phyloP scores from a whole-genome alignment of 108 stramenopile genomes.

The Seminavis robusta region DNA sequence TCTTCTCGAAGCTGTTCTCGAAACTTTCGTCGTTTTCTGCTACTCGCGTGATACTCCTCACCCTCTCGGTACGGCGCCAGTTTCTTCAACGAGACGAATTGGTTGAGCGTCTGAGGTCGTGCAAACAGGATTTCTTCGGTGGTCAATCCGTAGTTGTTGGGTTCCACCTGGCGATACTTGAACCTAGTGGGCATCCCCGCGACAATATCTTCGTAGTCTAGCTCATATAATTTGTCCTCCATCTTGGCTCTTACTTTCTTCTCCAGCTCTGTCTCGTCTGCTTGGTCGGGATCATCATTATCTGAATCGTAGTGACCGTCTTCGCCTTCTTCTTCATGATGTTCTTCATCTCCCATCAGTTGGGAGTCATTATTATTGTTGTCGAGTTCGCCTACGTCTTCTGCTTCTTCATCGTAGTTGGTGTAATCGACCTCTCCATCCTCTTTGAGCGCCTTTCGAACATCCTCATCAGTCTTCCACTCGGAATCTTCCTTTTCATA shows the following conservation, averaged over 20 bases:
- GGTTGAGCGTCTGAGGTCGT: conserved; percentile 87
- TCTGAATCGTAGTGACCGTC: conserved; percentile 40
- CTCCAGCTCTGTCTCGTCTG: conserved; percentile 45
- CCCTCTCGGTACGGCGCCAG: conserved; percentile 93
- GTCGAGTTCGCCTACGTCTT: conserved; percentile 25
- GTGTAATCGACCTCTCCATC: conserved; percentile 45
- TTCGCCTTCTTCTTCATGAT: conserved; percentile 52
- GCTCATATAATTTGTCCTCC: conserved; percentile 93
- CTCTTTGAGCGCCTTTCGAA: conserved; percentile 54
- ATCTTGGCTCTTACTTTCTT: conserved; percentile 68
- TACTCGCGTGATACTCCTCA: conserved; percentile 63
- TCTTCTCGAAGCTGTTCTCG: conserved; percentile 74
- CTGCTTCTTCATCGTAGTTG: conserved; percentile 34
- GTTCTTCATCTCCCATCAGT: conserved; percentile 38
- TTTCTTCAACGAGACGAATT: conserved; percentile 95
- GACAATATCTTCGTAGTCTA: conserved; percentile 99
- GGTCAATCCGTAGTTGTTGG: conserved; percentile 89
- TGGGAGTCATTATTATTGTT: conserved; percentile 18
- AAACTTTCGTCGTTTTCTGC: conserved; percentile 73
- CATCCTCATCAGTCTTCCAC: conserved; percentile 76
- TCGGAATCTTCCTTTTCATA: conserved; percentile 86
- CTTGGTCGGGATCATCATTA: conserved; percentile 16
- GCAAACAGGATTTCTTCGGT: conserved; percentile 94
- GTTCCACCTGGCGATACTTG: conserved; percentile 93
- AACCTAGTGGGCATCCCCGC: conserved; percentile 96